A percentile compares a stretch with the other conserved stretches of the same genome.
Evolutionary conservation across 495 filamentous ascomycete genomes (phyloP).

Genomic region (Penicillium manginii): DNA sequence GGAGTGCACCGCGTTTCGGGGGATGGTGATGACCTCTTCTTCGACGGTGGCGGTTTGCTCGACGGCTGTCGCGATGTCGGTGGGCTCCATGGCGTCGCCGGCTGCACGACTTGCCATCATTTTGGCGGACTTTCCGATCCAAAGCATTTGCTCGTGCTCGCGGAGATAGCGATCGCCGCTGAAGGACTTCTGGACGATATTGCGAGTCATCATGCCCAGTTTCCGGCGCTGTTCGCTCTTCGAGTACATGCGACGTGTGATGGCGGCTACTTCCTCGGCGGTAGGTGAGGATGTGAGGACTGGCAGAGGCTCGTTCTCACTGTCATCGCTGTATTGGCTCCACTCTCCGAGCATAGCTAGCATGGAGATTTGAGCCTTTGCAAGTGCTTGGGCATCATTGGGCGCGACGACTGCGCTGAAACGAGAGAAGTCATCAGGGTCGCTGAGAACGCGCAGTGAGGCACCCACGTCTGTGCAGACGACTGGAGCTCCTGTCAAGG

Average conservation of each 20-base stretch:
- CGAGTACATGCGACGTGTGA: constrained; percentile 64
- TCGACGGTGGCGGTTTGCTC: constrained; percentile 39
- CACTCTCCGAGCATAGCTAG: constrained; percentile 64
- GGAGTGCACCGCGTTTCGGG: constrained; percentile 40
- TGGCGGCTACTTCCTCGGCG: constrained; percentile 52
- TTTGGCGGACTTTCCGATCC: constrained; percentile 59
- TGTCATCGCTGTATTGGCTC: constrained; percentile 57
- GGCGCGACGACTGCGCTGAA: constrained; percentile 67
- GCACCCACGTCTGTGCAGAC: constrained; percentile 70
- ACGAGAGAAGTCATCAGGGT: constrained; percentile 57
- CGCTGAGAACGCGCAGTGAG: constrained; percentile 64
- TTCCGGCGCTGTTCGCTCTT: constrained; percentile 60
- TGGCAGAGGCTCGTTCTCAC: constrained; percentile 40
- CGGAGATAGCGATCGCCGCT: constrained; percentile 64
- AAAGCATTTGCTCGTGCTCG: constrained; percentile 73
- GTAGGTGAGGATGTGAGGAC: constrained; percentile 54
- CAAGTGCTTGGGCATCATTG: constrained; percentile 62
- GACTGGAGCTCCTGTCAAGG: constrained; percentile 64
- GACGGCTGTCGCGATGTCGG: constrained; percentile 32
- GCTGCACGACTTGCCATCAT: constrained; percentile 39
- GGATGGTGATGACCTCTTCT: constrained; percentile 46
- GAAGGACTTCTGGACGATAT: constrained; percentile 65
- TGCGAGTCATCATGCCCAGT: constrained; percentile 62
- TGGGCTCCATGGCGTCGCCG: constrained; percentile 31
- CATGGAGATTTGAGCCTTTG: constrained; percentile 64